Evolutionary conservation across 345 rosid genomes (phyloP).

Genomic region (Eucalyptus pauciflora): DNA sequence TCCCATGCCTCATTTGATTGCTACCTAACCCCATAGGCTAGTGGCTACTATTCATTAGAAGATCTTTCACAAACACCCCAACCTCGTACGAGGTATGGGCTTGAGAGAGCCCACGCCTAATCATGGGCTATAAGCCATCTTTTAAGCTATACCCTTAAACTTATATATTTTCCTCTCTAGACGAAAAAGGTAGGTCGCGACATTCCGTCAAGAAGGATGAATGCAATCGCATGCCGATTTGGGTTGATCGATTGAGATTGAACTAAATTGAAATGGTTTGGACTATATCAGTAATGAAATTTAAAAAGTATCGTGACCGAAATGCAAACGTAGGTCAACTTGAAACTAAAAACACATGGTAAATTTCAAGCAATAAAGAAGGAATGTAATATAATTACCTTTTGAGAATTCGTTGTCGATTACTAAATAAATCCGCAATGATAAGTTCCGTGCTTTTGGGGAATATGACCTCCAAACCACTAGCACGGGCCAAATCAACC

Average conservation of each 20-base stretch:
- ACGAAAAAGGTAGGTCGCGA: no score
- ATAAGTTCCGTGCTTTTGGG: neutral
- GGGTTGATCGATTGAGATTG: neutral
- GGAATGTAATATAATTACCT: neutral
- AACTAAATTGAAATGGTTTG: neutral
- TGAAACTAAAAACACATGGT: neutral
- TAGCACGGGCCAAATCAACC: conserved; percentile 26
- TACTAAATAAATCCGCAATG: conserved; percentile 4
- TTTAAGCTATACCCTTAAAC: no score
- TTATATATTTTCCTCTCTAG: no score
- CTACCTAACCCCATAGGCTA: no score
- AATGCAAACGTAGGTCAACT: neutral
- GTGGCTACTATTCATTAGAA: no score
- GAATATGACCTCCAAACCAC: conserved; percentile 23
- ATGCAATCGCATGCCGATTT: no score
- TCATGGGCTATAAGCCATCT: no score
- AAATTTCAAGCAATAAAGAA: neutral
- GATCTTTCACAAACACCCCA: no score
- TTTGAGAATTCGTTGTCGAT: conserved; percentile 22
- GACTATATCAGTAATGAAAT: neutral
- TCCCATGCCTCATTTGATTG: no score
- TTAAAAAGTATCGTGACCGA: neutral
- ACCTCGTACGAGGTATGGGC: no score
- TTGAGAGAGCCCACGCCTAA: no score
- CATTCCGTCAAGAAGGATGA: no score